Evolutionary conservation across 306 rosid species (phyloP).

Genomic region (Hippophae rhamnoides): DNA sequence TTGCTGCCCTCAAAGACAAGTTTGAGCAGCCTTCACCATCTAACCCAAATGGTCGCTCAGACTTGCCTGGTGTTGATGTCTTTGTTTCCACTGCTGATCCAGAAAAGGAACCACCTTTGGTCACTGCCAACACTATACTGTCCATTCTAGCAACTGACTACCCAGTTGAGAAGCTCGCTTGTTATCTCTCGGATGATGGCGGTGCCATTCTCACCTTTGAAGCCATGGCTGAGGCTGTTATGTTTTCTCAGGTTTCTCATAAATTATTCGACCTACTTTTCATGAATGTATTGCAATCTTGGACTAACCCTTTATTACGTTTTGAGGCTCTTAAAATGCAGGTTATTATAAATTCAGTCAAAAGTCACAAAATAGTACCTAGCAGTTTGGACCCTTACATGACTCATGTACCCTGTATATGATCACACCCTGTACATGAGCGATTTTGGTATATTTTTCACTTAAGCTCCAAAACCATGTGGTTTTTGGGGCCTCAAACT

Average conservation of each 20-base stretch:
- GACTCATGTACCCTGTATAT: no score
- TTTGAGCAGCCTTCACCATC: constrained; percentile 43
- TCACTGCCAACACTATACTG: constrained; percentile 76
- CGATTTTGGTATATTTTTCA: no score
- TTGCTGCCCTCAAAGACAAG: constrained; percentile 57
- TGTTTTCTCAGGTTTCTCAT: constrained; percentile 57
- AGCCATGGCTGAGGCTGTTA: constrained; percentile 82
- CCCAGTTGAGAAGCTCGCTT: constrained; percentile 56
- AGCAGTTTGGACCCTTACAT: no score
- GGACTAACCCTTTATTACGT: background rate
- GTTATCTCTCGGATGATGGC: constrained; percentile 85
- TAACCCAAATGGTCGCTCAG: constrained; percentile 62
- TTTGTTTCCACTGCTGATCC: constrained; percentile 78
- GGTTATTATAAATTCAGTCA: no score
- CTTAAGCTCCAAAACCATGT: no score
- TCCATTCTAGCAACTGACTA: constrained; percentile 64
- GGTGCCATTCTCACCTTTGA: constrained; percentile 82
- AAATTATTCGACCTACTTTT: background rate
- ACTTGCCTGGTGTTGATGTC: constrained; percentile 63
- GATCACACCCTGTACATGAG: no score
- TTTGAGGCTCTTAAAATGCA: no score
- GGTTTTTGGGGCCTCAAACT: no score
- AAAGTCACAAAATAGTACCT: no score
- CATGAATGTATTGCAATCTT: background rate
- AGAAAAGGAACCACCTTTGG: constrained; percentile 76